A percentile compares a stretch with the other conserved stretches of the same genome.
Conservation (phyloP, 495 filamentous ascomycete genomes). For the Letharia lupina region DNA sequence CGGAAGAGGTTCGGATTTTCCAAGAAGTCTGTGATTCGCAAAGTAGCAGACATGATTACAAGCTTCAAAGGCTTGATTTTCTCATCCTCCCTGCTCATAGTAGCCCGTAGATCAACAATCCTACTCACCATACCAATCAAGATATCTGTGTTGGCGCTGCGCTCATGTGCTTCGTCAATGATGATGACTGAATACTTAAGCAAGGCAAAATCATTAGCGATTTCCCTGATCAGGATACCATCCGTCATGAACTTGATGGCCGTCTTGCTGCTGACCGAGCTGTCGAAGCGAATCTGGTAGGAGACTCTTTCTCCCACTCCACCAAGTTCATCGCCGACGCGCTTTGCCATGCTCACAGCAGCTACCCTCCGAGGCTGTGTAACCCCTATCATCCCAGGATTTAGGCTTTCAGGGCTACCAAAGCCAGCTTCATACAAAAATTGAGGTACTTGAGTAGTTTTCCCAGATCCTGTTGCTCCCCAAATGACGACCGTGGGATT, state of each 20-base stretch:
- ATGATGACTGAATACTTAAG: constrained; percentile 91
- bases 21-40: constrained; percentile 82
- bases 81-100: constrained; percentile 53
- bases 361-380: constrained; percentile 92
- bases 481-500: constrained; percentile 85
- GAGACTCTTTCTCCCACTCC: constrained; percentile 58
- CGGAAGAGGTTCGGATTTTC: constrained; percentile 74
- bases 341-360: constrained; percentile 89
- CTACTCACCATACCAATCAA: constrained; percentile 92
- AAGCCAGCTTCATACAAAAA: constrained; percentile 93
- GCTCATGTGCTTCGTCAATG: constrained; percentile 96
- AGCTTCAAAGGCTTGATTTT: constrained; percentile 75
- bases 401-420: constrained; percentile 64
- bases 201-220: constrained; percentile 80
- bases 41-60: constrained; percentile 96
- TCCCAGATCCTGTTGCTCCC: constrained; percentile 91
- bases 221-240: constrained; percentile 87
- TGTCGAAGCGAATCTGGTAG: constrained; percentile 94
- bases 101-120: constrained; percentile 69
- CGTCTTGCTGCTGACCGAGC: constrained; percentile 70
- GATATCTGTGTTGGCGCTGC: constrained; percentile 96
- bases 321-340: constrained; percentile 79
- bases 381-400: constrained; percentile 86
- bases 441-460: constrained; percentile 94
- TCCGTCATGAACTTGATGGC: constrained; percentile 99